A percentile compares a stretch with the other conserved stretches of the same genome.
These are phyloP conservation scores for Cryphonectria japonica DNA, from an alignment of 2,329 filamentous ascomycete species.

Conservation along the genomic window DNA sequence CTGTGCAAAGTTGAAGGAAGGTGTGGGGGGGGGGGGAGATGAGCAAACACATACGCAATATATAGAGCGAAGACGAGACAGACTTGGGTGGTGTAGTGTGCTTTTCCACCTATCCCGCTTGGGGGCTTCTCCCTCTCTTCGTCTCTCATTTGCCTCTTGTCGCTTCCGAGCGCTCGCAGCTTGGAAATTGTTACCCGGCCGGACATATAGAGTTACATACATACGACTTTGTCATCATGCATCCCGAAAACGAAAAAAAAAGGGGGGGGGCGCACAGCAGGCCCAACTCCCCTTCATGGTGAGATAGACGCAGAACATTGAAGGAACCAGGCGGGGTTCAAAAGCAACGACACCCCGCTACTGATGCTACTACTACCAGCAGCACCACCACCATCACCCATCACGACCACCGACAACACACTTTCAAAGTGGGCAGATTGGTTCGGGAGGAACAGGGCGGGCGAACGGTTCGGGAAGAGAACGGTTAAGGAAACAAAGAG, in stretches of 20 bases:
- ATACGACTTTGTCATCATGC: not conserved
- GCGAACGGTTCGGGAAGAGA: constrained; percentile 3
- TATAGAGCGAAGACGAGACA: not conserved
- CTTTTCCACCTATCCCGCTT: not conserved
- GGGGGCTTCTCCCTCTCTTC: no score
- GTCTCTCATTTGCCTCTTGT: not conserved
- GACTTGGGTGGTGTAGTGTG: not conserved
- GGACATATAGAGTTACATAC: not conserved
- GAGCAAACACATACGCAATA: not conserved
- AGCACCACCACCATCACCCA: not conserved
- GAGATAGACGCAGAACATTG: not conserved
- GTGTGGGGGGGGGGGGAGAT: not conserved
- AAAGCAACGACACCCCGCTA: not conserved
- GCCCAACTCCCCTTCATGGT: not conserved
- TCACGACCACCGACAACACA: not conserved
- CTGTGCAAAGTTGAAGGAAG: not conserved
- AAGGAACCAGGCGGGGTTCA: not conserved
- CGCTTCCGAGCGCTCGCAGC: not conserved
- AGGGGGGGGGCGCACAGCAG: not conserved
- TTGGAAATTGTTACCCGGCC: not conserved
- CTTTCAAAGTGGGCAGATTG: not conserved
- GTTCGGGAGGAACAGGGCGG: constrained; percentile 18
- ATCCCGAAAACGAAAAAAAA: not conserved
- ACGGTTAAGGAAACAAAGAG: not conserved
- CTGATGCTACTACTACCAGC: not conserved